A percentile compares a stretch with the other conserved stretches of the same genome.
Evolutionary conservation across 2,329 filamentous ascomycete species (phyloP).

Genomic region (Aureobasidium sp.): DNA sequence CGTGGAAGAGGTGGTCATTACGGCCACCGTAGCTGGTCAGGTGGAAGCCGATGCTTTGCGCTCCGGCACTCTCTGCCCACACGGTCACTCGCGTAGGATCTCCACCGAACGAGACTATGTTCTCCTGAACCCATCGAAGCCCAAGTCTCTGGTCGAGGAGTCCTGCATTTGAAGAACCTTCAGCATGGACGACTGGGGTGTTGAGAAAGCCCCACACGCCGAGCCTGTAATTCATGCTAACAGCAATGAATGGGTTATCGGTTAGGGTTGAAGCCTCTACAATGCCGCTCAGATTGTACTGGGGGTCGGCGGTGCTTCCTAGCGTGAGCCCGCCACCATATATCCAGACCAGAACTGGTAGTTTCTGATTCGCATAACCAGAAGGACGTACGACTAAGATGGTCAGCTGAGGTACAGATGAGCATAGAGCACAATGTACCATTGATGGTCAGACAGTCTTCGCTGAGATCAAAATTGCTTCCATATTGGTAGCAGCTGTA

Average conservation of each 20-base stretch:
- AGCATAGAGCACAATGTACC: conserved; percentile 17
- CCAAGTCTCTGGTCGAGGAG: conserved; percentile 55
- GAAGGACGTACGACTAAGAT: conserved; percentile 17
- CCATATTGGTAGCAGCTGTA: conserved; percentile 44
- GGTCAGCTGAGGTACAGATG: neutral
- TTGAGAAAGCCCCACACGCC: conserved; percentile 48
- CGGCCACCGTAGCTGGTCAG: conserved; percentile 36
- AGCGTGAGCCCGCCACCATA: conserved; percentile 19
- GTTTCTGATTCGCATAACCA: conserved; percentile 20
- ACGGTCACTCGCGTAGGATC: conserved; percentile 52
- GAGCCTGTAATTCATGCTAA: conserved; percentile 50
- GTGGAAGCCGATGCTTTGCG: conserved; percentile 33
- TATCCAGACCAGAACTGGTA: conserved; percentile 21
- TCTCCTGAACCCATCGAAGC: conserved; percentile 54
- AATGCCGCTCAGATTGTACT: conserved; percentile 21
- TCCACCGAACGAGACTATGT: conserved; percentile 55
- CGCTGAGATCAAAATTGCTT: conserved; percentile 35
- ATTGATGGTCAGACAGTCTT: conserved; percentile 44
- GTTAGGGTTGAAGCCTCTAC: conserved; percentile 42
- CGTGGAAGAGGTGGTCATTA: conserved; percentile 38
- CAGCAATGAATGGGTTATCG: conserved; percentile 47
- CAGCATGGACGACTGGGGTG: conserved; percentile 35
- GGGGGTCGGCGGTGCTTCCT: conserved; percentile 19
- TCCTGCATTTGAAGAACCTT: conserved; percentile 52
- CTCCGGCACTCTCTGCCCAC: conserved; percentile 52